A percentile compares a stretch with the other conserved stretches of the same genome.
Conservation (phyloP, 768 basidiomycete genomes). For the Polyporus arcularius region DNA sequence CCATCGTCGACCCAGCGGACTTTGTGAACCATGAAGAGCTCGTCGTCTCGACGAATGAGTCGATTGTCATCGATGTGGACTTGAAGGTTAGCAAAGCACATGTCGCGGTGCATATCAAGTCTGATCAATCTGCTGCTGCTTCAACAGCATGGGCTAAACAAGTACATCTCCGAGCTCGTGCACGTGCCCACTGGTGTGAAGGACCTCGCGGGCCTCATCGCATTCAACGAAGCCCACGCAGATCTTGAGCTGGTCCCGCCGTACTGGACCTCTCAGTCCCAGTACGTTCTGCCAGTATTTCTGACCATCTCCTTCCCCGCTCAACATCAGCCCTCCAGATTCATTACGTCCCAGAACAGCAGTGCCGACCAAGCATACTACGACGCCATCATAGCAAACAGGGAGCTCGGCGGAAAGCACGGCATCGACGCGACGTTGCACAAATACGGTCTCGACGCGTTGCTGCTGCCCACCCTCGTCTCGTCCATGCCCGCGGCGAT, state of each 20-base stretch:
- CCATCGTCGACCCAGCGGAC: constrained; percentile 62
- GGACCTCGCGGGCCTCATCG: constrained; percentile 56
- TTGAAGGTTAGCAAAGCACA: constrained; percentile 48
- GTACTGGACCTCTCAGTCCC: constrained; percentile 37
- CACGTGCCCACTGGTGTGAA: constrained; percentile 57
- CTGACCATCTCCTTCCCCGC: background rate
- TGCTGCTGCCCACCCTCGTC: constrained; percentile 26
- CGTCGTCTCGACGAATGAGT: constrained; percentile 49
- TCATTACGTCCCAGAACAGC: constrained; percentile 24
- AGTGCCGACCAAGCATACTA: constrained; percentile 28
- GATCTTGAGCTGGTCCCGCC: constrained; percentile 45
- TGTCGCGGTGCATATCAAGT: too few species aligned
- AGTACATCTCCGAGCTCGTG: constrained; percentile 46
- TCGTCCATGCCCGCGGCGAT: constrained; percentile 28
- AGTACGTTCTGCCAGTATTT: constrained; percentile 22
- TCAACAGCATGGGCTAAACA: constrained; percentile 50
- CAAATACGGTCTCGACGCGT: constrained; percentile 29
- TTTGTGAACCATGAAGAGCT: constrained; percentile 54
- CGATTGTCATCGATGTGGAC: constrained; percentile 50
- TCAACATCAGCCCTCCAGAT: constrained; percentile 3
- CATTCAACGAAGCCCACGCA: constrained; percentile 56
- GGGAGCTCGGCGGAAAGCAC: constrained; percentile 26
- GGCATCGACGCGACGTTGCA: constrained; percentile 33
- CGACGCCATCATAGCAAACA: constrained; percentile 25
- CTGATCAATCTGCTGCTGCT: too few species aligned